These are phyloP conservation scores for Medicago truncatula DNA, from an alignment of 306 rosid species.

Conservation along the genomic window DNA sequence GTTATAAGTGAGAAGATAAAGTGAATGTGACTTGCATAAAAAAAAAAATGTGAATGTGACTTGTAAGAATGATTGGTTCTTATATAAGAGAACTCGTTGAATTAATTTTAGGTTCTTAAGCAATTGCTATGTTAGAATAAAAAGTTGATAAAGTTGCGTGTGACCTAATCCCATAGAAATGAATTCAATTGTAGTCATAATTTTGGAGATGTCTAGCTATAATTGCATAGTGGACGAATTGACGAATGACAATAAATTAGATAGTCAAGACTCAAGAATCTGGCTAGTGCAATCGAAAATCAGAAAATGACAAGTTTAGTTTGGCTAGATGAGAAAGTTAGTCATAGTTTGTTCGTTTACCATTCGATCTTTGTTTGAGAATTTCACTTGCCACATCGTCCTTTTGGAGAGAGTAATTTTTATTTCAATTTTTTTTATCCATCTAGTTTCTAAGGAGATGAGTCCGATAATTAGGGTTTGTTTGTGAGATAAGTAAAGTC, in stretches of 20 bases:
- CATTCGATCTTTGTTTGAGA: background rate
- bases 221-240: background rate
- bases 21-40: no score
- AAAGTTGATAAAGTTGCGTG: background rate
- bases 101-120: no score
- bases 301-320: constrained; percentile 1
- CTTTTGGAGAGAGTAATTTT: background rate
- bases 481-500: no score
- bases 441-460: no score
- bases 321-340: background rate
- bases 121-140: background rate
- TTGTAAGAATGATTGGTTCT: no score
- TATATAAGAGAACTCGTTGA: no score
- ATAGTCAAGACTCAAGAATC: background rate
- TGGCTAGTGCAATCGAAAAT: background rate
- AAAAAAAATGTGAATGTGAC: no score
- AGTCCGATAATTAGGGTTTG: no score
- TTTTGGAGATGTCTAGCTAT: background rate
- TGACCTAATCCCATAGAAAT: background rate
- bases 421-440: no score
- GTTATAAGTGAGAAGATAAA: no score
- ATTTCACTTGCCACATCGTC: background rate
- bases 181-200: background rate
- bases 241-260: background rate
- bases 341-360: background rate